phyloP scores from a whole-genome alignment of 306 rosid species.

The Leucaena leucocephala region DNA sequence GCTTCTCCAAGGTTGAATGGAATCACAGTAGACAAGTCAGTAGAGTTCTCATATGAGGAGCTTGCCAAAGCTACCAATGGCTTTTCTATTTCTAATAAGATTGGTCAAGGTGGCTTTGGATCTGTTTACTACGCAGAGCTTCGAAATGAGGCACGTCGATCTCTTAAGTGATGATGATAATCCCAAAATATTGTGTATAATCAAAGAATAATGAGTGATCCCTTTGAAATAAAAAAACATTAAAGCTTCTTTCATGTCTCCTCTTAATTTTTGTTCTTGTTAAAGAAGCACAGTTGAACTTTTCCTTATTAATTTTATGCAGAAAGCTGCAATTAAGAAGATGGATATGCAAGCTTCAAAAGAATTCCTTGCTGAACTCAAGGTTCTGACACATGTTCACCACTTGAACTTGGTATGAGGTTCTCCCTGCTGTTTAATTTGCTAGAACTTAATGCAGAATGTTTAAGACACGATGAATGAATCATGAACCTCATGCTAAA shows the following conservation, averaged over 20 bases:
- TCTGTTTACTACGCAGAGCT: conserved; percentile 71
- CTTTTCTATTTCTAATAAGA: conserved; percentile 53
- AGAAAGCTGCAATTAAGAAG: conserved; percentile 82
- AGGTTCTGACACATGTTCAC: conserved; percentile 79
- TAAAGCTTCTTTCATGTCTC: neutral
- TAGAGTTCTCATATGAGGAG: conserved; percentile 77
- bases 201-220: neutral
- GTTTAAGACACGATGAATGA: neutral
- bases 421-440: conserved; percentile 7
- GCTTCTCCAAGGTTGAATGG: conserved; percentile 57
- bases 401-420: conserved; percentile 79
- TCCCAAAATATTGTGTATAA: neutral
- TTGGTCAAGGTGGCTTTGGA: conserved; percentile 88
- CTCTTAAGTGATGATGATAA: neutral
- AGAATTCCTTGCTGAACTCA: conserved; percentile 73
- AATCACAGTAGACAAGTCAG: conserved; percentile 75
- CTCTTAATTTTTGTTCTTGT: neutral
- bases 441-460: neutral
- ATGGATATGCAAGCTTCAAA: conserved; percentile 91
- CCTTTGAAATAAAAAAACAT: neutral
- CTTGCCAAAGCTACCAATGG: conserved; percentile 66
- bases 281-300: neutral
- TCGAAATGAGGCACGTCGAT: conserved; percentile 63
- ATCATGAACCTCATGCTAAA: neutral
- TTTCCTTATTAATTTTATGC: conserved; percentile 15